Conservation (phyloP, 208 protist species). For the Wallacemonas sp. region DNA sequence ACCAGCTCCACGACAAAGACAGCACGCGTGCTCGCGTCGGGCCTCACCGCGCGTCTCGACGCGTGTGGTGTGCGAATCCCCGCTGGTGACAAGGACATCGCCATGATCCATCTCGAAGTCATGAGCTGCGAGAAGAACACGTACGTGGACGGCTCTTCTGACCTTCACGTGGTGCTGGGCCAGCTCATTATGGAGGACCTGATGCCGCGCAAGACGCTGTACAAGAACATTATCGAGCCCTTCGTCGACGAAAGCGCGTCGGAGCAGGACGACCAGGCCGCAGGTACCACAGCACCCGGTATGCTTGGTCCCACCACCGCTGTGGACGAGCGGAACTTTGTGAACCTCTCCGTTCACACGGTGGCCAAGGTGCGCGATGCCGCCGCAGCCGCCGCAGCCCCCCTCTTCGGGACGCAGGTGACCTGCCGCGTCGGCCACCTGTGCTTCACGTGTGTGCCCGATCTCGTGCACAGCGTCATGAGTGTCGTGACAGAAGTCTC, state of each 20-base stretch:
- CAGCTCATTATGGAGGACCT: slow-evolving; percentile 56
- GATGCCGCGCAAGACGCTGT: slow-evolving; percentile 33
- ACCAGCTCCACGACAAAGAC: background rate
- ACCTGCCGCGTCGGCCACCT: slow-evolving; percentile 50
- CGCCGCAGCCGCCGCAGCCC: background rate
- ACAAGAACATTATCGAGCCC: slow-evolving; percentile 48
- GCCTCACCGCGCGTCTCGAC: slow-evolving; percentile 20
- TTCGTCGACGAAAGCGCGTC: slow-evolving; percentile 28
- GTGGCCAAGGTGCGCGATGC: slow-evolving; percentile 1
- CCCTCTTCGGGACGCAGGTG: slow-evolving; percentile 48
- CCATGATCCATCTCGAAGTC: slow-evolving; percentile 31
- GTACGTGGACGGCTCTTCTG: slow-evolving; percentile 41
- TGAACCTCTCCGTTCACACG: slow-evolving; percentile 13
- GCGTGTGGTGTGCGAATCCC: slow-evolving; percentile 42
- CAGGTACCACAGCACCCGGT: background rate
- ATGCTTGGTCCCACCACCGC: background rate
- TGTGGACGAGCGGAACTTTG: slow-evolving; percentile 1
- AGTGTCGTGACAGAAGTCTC: slow-evolving; percentile 43
- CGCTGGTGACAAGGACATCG: slow-evolving; percentile 44
- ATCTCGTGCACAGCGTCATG: slow-evolving; percentile 53
- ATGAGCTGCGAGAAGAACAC: slow-evolving; percentile 26
- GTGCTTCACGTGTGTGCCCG: slow-evolving; percentile 59
- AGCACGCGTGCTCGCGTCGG: slow-evolving; percentile 11
- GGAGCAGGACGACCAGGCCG: slow-evolving; percentile 16
- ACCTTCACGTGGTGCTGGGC: slow-evolving; percentile 39